Conservation (phyloP, 441 rosid species). For the Euphorbia corollata region DNA sequence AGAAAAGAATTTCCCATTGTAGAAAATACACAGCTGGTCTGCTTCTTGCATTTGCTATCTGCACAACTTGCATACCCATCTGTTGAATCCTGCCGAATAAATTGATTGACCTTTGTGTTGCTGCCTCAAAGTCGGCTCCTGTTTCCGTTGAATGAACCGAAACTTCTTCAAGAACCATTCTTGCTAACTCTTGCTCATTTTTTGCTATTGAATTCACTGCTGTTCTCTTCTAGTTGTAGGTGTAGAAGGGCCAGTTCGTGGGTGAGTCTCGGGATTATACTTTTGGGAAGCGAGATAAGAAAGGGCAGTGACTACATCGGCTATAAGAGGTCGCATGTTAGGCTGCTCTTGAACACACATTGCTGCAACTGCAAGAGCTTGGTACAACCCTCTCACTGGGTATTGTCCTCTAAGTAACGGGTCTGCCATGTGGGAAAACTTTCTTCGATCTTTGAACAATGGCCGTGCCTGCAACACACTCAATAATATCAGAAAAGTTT, state of each 20-base stretch:
- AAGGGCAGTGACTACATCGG: slow-evolving; percentile 84
- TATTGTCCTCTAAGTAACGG: slow-evolving; percentile 79
- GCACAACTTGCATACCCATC: too few species aligned
- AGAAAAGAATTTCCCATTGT: slow-evolving; percentile 5
- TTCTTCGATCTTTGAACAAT: slow-evolving; percentile 76
- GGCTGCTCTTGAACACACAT: slow-evolving; percentile 99
- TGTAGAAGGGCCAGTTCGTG: slow-evolving; percentile 33
- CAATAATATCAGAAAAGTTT: background rate
- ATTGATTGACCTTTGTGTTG: too few species aligned
- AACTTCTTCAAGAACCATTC: slow-evolving; percentile 6
- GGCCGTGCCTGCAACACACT: slow-evolving; percentile 63
- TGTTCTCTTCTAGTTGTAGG: slow-evolving; percentile 46
- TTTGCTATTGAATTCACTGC: slow-evolving; percentile 20
- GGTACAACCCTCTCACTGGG: slow-evolving; percentile 78
- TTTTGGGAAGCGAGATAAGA: slow-evolving; percentile 69
- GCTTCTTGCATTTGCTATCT: slow-evolving; percentile 16
- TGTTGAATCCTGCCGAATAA: too few species aligned
- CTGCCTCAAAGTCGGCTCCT: slow-evolving; percentile 12
- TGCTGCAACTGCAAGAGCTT: slow-evolving; percentile 94
- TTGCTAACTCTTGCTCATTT: slow-evolving; percentile 8
- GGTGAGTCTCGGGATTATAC: slow-evolving; percentile 37
- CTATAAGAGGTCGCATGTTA: slow-evolving; percentile 74
- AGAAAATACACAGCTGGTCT: slow-evolving; percentile 14
- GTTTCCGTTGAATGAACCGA: slow-evolving; percentile 5
- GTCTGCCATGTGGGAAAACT: slow-evolving; percentile 85